Conservation (phyloP, 108 stramenopile species). For the Nannochloropsis gaditana region DNA sequence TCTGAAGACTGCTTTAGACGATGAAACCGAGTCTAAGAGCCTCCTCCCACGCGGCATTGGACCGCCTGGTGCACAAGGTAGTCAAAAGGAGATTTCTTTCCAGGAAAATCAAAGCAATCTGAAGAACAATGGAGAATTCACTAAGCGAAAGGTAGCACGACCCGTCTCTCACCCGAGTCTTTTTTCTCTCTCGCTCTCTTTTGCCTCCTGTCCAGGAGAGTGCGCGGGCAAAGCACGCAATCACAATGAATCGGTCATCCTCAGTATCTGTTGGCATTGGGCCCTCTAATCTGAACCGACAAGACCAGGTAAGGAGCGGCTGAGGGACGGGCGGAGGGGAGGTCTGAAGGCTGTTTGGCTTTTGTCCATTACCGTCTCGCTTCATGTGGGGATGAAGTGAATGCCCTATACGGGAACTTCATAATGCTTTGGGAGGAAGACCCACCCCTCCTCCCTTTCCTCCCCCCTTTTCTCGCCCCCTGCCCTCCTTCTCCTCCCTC, state of each 20-base stretch:
- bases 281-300: neutral
- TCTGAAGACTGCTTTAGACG: neutral
- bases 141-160: too few relatives aligned
- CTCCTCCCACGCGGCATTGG: neutral
- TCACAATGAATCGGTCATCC: neutral
- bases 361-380: too few relatives aligned
- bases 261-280: neutral
- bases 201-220: neutral
- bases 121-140: too few relatives aligned
- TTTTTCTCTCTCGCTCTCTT: neutral
- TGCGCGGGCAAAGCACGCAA: neutral
- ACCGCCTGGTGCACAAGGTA: conserved; percentile 12
- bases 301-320: neutral
- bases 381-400: too few relatives aligned
- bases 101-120: too few relatives aligned
- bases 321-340: neutral
- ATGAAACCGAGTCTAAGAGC: neutral
- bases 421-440: neutral
- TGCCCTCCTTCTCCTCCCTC: neutral
- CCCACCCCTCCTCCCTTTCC: neutral
- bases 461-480: neutral
- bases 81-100: neutral
- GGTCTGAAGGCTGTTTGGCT: neutral
- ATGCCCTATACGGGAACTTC: neutral
- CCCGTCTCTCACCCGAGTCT: too few relatives aligned